Percentiles rank a stretch among this genome's conserved stretches.
These are phyloP conservation scores for Leptodontidium sp. DNA, from an alignment of 2,329 filamentous ascomycete genomes.

Conservation along the genomic window DNA sequence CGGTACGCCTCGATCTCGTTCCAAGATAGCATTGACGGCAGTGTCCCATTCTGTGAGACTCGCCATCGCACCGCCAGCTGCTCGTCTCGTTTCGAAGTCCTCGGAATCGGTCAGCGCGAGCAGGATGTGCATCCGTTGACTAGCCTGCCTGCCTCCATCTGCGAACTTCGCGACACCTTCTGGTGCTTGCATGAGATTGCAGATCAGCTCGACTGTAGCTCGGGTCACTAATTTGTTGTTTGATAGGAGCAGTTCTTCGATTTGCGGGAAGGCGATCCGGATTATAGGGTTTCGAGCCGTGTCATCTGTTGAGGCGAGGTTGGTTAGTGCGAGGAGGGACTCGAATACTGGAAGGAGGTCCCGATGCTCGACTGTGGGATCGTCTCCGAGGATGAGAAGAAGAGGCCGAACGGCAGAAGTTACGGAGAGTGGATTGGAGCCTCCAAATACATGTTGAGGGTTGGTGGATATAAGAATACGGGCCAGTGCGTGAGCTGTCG, in stretches of 20 bases:
- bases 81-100: slow-evolving; percentile 79
- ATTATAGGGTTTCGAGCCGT: slow-evolving; percentile 74
- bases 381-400: slow-evolving; percentile 73
- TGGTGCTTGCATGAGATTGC: slow-evolving; percentile 81
- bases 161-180: slow-evolving; percentile 74
- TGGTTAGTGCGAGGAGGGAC: slow-evolving; percentile 88
- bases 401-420: slow-evolving; percentile 86
- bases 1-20: slow-evolving; percentile 74
- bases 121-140: slow-evolving; percentile 80
- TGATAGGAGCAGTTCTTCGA: slow-evolving; percentile 86
- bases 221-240: slow-evolving; percentile 80
- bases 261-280: slow-evolving; percentile 73
- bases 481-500: slow-evolving; percentile 81
- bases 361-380: slow-evolving; percentile 67
- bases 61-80: slow-evolving; percentile 88
- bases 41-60: slow-evolving; percentile 82
- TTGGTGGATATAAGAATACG: slow-evolving; percentile 88
- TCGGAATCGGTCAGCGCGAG: slow-evolving; percentile 89
- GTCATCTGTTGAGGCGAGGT: slow-evolving; percentile 81
- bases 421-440: slow-evolving; percentile 75
- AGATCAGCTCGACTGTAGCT: slow-evolving; percentile 87
- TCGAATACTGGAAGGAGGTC: slow-evolving; percentile 93
- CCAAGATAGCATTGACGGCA: slow-evolving; percentile 75
- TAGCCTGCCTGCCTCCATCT: slow-evolving; percentile 71
- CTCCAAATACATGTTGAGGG: slow-evolving; percentile 82